phyloP scores from a whole-genome alignment of 2,329 filamentous ascomycete species.

The Coleophoma crateriformis region DNA sequence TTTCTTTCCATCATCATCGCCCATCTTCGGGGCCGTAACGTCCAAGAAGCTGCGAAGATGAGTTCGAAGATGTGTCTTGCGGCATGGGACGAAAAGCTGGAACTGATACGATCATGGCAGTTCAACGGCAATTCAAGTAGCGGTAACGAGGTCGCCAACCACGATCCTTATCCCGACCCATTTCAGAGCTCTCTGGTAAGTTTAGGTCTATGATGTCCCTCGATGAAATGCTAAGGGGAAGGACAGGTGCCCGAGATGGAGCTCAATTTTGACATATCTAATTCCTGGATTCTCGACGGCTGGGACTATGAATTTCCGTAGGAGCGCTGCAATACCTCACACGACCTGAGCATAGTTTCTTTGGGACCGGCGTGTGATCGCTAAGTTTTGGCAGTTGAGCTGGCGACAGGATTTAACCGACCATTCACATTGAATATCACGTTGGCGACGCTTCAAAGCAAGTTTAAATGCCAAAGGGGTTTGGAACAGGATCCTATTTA shows the following conservation, averaged over 20 bases:
- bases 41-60: background rate
- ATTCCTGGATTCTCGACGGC: background rate
- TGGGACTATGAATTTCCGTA: background rate
- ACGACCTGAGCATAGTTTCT: no score
- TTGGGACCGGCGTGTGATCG: no score
- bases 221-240: background rate
- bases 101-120: background rate
- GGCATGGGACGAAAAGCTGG: background rate
- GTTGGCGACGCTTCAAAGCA: no score
- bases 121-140: background rate
- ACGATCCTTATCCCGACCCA: background rate
- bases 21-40: conserved; percentile 24
- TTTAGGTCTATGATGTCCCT: background rate
- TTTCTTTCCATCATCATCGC: conserved; percentile 31
- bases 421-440: no score
- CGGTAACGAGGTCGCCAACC: background rate
- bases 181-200: background rate
- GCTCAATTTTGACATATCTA: background rate
- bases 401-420: no score
- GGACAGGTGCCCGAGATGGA: background rate
- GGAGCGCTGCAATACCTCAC: no score
- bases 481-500: no score
- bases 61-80: conserved; percentile 1
- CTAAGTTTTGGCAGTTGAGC: no score
- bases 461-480: no score